Base-by-base conservation (phyloP, 2,329 filamentous ascomycete species). In the Botrytis fabae region DNA sequence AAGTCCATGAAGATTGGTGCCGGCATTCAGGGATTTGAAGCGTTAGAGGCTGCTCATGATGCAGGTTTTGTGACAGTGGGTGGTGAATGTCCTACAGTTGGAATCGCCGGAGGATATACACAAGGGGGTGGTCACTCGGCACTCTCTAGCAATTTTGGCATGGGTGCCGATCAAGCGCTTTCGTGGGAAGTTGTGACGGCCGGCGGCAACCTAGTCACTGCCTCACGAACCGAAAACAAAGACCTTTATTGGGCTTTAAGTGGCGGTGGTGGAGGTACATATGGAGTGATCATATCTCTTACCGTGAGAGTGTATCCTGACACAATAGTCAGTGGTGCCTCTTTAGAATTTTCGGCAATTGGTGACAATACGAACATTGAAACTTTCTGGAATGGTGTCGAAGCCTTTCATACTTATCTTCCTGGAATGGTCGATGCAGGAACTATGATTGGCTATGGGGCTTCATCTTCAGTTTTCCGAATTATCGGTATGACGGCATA, bases 211-310 rank as follows among this genome's bases (percentile, higher is more conserved):
- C 77, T 85, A n/a, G 75, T 89, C 1, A 84, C 80, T 2, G 88
- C 87, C 0, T 85, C 83, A 6, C 83, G 82, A 0, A 78, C 77
- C 0, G 74, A 85, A 46, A 87, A 91, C 75, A 73, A 82, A 0
- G 89, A 91, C 69, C 82, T 92, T 1, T 91, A 88, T 81, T 92
- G 89, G 89, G 90, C 89, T 1, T 80, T 91, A 1, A 83, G 83
- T 60, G 89, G 89, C 5, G 88, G 89, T 0, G 89, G 90, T 2
- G 86, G 85, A 16, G 87, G 88, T 25, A 90, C 84, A 44, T 91
- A 86, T 75, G 89, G 83, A 2, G 83, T 90, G 2, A 87, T 91
- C 2, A 79, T 85, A 25, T 87, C 86, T 2, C 83, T 90, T 79
- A 90, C 86, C 0, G 82, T 85, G 59, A 86, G 86, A 74, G 83